A percentile compares a stretch with the other conserved stretches of the same genome.
Conservation (phyloP, 2,329 filamentous ascomycete species). For the Annulohypoxylon truncatum region DNA sequence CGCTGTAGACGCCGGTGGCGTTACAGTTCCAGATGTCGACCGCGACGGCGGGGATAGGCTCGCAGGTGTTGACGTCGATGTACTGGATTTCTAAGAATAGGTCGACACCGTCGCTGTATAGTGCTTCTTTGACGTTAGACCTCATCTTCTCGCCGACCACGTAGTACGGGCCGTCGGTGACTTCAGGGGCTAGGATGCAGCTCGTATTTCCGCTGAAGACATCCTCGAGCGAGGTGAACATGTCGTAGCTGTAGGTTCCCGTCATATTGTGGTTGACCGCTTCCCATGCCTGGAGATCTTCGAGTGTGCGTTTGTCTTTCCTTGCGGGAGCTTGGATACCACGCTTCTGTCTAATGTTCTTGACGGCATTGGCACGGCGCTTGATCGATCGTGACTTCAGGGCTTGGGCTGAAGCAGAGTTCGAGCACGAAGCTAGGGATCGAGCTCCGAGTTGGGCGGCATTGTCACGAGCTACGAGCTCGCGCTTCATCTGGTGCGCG, state of each 20-base stretch:
- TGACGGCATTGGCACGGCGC: slow-evolving; percentile 55
- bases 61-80: slow-evolving; percentile 60
- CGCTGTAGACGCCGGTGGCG: slow-evolving; percentile 56
- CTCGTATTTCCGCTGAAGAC: slow-evolving; percentile 53
- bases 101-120: slow-evolving; percentile 55
- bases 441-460: slow-evolving; percentile 50
- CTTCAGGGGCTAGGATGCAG: slow-evolving; percentile 52
- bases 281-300: slow-evolving; percentile 51
- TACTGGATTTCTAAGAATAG: slow-evolving; percentile 59
- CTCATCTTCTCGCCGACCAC: slow-evolving; percentile 60
- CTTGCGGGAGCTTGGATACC: slow-evolving; percentile 46
- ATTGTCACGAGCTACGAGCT: slow-evolving; percentile 51
- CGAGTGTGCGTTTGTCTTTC: slow-evolving; percentile 52
- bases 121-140: slow-evolving; percentile 56
- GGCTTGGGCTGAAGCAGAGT: slow-evolving; percentile 53
- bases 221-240: slow-evolving; percentile 50
- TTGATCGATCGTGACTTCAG: slow-evolving; percentile 55
- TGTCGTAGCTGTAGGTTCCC: slow-evolving; percentile 44
- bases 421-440: slow-evolving; percentile 55
- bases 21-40: slow-evolving; percentile 61
- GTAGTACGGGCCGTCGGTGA: slow-evolving; percentile 57
- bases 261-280: slow-evolving; percentile 52
- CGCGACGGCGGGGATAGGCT: slow-evolving; percentile 55
- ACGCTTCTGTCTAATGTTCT: slow-evolving; percentile 54
- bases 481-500: slow-evolving; percentile 49